A percentile compares a stretch with the other conserved stretches of the same genome.
These are phyloP conservation scores for Pisolithus tinctorius DNA, from an alignment of 768 basidiomycete genomes.

Conservation along the genomic window DNA sequence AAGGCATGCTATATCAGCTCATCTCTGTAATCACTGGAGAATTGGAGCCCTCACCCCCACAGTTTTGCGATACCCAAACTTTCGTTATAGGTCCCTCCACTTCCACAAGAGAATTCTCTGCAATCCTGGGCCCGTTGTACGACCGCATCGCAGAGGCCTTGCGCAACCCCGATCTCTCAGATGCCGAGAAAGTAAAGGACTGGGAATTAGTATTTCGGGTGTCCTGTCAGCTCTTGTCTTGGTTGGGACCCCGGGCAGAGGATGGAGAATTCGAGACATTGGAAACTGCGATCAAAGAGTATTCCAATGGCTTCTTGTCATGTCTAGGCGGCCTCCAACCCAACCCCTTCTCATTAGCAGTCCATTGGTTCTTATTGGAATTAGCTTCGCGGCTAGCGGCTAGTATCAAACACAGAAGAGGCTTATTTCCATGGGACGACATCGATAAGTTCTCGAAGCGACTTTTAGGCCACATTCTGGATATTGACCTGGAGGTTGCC, in stretches of 20 bases:
- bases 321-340: constrained; percentile 32
- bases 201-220: constrained; percentile 37
- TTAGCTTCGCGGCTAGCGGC: constrained; percentile 35
- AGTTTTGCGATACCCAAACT: constrained; percentile 28
- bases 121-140: constrained; percentile 39
- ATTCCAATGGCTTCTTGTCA: constrained; percentile 32
- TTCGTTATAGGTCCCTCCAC: constrained; percentile 40
- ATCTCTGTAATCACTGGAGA: constrained; percentile 31
- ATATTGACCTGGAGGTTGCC: constrained; percentile 39
- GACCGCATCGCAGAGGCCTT: constrained; percentile 36
- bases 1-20: constrained; percentile 55
- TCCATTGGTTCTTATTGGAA: constrained; percentile 65
- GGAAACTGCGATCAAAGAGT: constrained; percentile 28
- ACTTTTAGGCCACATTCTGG: constrained; percentile 47
- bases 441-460: constrained; percentile 25
- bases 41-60: constrained; percentile 23
- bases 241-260: constrained; percentile 30
- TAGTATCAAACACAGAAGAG: constrained; percentile 21
- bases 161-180: constrained; percentile 26
- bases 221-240: constrained; percentile 41
- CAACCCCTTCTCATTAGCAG: constrained; percentile 31
- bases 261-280: constrained; percentile 29
- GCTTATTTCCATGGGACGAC: constrained; percentile 18
- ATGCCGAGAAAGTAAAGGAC: constrained; percentile 20
- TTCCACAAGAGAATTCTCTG: constrained; percentile 37